A percentile compares a stretch with the other conserved stretches of the same genome.
Conservation (phyloP, 2,329 filamentous ascomycete species). For the Pseudogymnoascus sp. region DNA sequence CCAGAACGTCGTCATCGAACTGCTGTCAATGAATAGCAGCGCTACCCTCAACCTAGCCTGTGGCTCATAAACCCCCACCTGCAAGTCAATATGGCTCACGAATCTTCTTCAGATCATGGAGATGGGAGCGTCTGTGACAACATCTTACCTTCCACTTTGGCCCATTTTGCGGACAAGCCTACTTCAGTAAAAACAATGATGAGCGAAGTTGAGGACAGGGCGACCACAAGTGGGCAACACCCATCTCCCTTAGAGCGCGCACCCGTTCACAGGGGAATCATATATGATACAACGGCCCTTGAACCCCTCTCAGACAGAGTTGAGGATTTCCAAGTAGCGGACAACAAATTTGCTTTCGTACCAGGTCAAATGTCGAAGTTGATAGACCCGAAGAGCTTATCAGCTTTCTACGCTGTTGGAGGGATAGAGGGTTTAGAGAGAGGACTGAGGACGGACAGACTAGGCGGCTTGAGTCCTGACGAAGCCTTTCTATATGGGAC, state of each 20-base stretch:
- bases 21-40: not conserved
- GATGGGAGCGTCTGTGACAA: not conserved
- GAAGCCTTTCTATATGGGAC: constrained; percentile 54
- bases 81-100: not conserved
- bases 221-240: not conserved
- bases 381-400: constrained; percentile 67
- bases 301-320: not conserved
- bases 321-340: constrained; percentile 55
- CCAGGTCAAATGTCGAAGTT: constrained; percentile 67
- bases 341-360: constrained; percentile 65
- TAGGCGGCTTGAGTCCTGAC: constrained; percentile 61
- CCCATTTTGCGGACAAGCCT: not conserved
- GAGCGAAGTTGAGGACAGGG: not conserved
- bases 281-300: not conserved
- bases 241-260: not conserved
- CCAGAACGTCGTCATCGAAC: not conserved
- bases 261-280: not conserved
- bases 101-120: not conserved
- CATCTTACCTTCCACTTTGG: not conserved
- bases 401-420: constrained; percentile 66
- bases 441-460: constrained; percentile 59
- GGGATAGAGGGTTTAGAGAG: constrained; percentile 66
- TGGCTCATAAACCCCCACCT: not conserved
- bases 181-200: not conserved
- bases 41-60: no score